Conservation (phyloP, 176 grass and related monocot species). For the Rhynchospora tenuis region DNA sequence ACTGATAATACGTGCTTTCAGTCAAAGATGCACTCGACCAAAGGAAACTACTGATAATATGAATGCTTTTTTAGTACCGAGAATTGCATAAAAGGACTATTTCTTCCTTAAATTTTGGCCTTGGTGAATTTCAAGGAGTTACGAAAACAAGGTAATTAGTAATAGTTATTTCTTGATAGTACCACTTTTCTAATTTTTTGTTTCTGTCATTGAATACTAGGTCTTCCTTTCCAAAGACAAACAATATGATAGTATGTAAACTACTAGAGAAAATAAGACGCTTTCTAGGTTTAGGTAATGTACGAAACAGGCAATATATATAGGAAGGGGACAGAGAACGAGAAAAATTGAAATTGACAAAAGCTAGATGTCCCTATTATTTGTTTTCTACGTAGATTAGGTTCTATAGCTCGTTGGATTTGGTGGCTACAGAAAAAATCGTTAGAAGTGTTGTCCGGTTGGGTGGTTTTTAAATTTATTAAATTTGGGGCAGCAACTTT, state of each 20-base stretch:
- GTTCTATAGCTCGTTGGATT: not conserved
- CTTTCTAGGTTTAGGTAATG: not conserved
- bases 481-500: not conserved
- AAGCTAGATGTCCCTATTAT: constrained; percentile 16
- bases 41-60: not conserved
- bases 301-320: not conserved
- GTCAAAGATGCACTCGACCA: constrained; percentile 17
- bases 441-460: not conserved
- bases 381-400: constrained; percentile 1
- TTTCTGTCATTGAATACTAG: not conserved
- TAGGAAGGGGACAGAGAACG: not conserved
- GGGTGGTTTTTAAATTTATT: not conserved
- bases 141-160: not conserved
- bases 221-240: not conserved
- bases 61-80: not conserved
- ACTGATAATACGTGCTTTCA: constrained; percentile 13
- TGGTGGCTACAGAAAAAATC: not conserved
- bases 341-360: not conserved
- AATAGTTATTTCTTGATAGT: not conserved
- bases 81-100: not conserved
- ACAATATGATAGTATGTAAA: not conserved
- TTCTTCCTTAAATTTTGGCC: not conserved
- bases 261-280: not conserved
- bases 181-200: not conserved
- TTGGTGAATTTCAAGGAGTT: constrained; percentile 1